Conservation (phyloP, 371 early-diverging fungal genomes). For the Umbelopsis sp. region DNA sequence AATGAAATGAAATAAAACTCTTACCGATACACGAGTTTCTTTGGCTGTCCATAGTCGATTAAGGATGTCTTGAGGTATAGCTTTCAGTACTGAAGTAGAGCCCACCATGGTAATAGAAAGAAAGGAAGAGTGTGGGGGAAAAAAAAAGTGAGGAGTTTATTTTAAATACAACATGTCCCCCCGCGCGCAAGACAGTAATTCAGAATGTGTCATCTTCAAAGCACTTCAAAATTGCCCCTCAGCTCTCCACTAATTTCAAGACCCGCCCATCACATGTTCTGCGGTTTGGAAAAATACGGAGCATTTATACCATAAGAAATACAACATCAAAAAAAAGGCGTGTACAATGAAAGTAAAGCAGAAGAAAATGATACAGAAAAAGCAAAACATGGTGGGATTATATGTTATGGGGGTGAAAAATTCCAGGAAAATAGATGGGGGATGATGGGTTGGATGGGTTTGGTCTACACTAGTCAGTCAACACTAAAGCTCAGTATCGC, state of each 20-base stretch:
- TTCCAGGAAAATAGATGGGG: background rate
- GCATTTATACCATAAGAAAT: background rate
- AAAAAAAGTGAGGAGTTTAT: background rate
- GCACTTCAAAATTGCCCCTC: background rate
- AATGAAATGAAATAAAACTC: too few species aligned
- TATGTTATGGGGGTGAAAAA: background rate
- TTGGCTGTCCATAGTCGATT: slow-evolving; percentile 6
- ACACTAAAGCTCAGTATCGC: slow-evolving; percentile 11
- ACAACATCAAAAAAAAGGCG: background rate
- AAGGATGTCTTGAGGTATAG: slow-evolving; percentile 7
- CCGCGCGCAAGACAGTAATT: background rate
- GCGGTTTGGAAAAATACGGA: too few species aligned
- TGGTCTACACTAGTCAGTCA: too few species aligned
- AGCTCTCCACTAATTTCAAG: background rate
- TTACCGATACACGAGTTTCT: slow-evolving; percentile 9
- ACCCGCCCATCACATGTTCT: background rate
- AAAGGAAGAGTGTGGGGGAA: slow-evolving; percentile 1
- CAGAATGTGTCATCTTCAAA: slow-evolving; percentile 10
- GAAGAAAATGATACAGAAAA: slow-evolving; percentile 6
- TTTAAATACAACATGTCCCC: background rate
- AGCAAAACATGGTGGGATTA: too few species aligned
- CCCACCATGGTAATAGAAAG: background rate
- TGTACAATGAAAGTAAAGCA: slow-evolving; percentile 11
- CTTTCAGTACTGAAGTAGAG: background rate
- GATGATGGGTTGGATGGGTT: too few species aligned